Conservation (phyloP, 2,329 filamentous ascomycete species). For the Botryotinia calthae region DNA sequence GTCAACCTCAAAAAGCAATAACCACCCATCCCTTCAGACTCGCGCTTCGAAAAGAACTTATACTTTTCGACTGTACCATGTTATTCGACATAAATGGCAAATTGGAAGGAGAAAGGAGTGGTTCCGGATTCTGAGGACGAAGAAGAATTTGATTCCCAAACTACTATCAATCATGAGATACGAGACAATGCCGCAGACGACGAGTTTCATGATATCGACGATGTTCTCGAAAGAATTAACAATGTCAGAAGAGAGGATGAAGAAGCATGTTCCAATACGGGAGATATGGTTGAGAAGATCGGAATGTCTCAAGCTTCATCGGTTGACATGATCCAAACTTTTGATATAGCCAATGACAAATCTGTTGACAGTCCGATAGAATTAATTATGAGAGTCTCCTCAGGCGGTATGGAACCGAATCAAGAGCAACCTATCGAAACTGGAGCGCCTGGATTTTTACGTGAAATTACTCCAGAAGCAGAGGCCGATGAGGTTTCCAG, state of each 20-base stretch:
- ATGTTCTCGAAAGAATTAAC: not conserved
- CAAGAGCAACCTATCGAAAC: not conserved
- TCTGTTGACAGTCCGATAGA: not conserved
- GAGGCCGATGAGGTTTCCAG: constrained; percentile 41
- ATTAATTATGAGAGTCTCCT: not conserved
- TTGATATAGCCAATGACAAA: not conserved
- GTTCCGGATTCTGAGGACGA: constrained; percentile 42
- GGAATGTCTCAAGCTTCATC: constrained; percentile 18
- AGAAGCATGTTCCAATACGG: not conserved
- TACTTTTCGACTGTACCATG: constrained; percentile 27
- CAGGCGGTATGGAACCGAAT: not conserved
- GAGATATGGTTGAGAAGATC: not conserved
- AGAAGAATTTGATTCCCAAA: constrained; percentile 33
- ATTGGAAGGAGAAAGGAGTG: constrained; percentile 40
- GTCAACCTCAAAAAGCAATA: constrained; percentile 19
- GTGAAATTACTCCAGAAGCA: constrained; percentile 2
- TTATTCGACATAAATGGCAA: constrained; percentile 33
- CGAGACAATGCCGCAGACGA: constrained; percentile 13
- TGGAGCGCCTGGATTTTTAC: not conserved
- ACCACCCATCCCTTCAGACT: not conserved
- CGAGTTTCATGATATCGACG: constrained; percentile 13
- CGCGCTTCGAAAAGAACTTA: constrained; percentile 3
- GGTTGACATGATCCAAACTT: constrained; percentile 14
- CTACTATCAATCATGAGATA: constrained; percentile 14
- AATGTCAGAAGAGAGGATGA: not conserved